Base-by-base conservation (phyloP, 352 stramenopile species). In the Phytophthora ramorum region DNA sequence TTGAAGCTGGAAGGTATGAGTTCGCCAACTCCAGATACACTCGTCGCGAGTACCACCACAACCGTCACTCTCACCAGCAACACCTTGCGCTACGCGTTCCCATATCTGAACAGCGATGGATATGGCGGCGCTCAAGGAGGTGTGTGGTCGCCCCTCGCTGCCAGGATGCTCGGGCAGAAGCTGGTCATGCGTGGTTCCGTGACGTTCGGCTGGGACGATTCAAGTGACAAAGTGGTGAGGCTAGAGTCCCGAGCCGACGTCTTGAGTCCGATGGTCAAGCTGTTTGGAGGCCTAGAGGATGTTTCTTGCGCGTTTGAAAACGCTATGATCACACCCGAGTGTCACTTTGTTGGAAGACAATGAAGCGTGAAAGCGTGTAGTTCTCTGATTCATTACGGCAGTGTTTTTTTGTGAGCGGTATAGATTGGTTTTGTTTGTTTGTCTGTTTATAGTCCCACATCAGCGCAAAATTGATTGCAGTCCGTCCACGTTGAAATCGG, bases 181-280 rank as follows among this genome's bases (percentile, higher is more conserved):
- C 54, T 62, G 19, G 41, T 54, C 30, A 41, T 62, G 19, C 43
- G 35, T 0, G 54, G 54, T 0, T 53, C 54, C 4, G 54, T 62
- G 10, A 12, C 7, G 4, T 62, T 62, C 22, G 8, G 35, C 32
- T 54, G 54, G 54, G 54, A 54, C 30, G 12, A 4, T 10, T n/a
- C 5, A 34, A 62, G 26, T 5, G 40, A 51, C 40, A 16, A 13
- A 46, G 41, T 61, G 17, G 40, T n/a, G 41, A 44, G 19, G 7
- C 12, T 60, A 14, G 1, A 41, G 3, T 26, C 40, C 0, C 40
- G 40, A 30, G 2, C 26, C 1, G 53, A 53, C 47, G 26, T 64
- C 32, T 8, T 63, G 12, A 55, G 28, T 4, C 55, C 55, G 22
- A 40, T 55, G 22, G n/a, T 63, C 6, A 43, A 13, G 32, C n/a